These are phyloP conservation scores for Trichosporon sp. DNA, from an alignment of 1,284 basidiomycete species.

Conservation along the genomic window DNA sequence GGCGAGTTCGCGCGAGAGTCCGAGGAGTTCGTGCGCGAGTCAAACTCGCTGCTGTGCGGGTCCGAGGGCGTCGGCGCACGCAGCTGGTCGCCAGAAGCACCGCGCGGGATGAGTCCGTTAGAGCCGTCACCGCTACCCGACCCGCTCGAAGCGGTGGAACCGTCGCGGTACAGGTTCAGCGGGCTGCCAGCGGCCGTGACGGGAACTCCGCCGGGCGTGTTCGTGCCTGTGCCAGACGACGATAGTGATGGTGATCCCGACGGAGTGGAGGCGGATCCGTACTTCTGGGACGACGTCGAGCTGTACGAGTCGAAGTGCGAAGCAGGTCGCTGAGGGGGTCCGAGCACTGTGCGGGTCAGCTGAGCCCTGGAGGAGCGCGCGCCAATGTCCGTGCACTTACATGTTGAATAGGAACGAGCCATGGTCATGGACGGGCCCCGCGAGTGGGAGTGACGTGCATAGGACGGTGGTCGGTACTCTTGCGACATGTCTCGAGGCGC, in stretches of 20 bases:
- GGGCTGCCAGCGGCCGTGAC: background rate
- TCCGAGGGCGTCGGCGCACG: conserved; percentile 6
- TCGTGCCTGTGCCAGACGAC: conserved; percentile 23
- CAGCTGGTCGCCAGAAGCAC: conserved; percentile 8
- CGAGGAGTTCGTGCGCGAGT: conserved; percentile 12
- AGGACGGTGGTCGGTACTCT: conserved; percentile 9
- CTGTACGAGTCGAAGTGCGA: conserved; percentile 33
- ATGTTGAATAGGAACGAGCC: conserved; percentile 31
- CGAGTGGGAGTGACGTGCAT: conserved; percentile 7
- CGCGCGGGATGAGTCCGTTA: background rate
- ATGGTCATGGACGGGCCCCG: conserved; percentile 16
- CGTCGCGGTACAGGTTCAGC: conserved; percentile 4
- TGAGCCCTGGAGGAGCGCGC: background rate
- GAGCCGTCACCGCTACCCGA: background rate
- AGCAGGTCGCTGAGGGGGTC: conserved; percentile 17
- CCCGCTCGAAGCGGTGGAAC: conserved; percentile 5
- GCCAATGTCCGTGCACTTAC: conserved; percentile 22
- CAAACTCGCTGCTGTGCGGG: background rate
- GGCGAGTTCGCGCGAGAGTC: conserved; percentile 14
- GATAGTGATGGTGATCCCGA: conserved; percentile 29
- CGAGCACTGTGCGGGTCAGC: conserved; percentile 18
- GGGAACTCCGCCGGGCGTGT: conserved; percentile 19
- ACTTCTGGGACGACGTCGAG: conserved; percentile 9
- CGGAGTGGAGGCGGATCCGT: background rate
- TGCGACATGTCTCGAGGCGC: conserved; percentile 36